These are phyloP conservation scores for Parmales sp. DNA, from an alignment of 108 stramenopile genomes.

Conservation along the genomic window DNA sequence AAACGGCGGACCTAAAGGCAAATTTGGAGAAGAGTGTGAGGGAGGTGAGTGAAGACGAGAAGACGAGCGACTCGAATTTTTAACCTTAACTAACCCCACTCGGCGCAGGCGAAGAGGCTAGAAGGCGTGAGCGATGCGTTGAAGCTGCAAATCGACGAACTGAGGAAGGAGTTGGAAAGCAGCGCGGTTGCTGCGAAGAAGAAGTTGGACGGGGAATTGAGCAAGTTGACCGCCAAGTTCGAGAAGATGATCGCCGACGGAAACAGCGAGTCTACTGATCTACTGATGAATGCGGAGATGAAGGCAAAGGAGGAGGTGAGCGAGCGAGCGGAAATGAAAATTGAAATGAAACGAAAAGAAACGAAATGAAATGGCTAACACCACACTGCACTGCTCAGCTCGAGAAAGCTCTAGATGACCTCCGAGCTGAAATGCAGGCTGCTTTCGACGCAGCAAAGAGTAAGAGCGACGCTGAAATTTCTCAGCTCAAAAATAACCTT, in stretches of 20 bases:
- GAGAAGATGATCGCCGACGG: background rate
- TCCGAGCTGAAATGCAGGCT: background rate
- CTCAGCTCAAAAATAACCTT: background rate
- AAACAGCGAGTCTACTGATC: background rate
- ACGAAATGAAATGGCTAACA: too few relatives aligned
- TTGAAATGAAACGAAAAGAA: too few relatives aligned
- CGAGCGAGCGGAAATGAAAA: too few relatives aligned
- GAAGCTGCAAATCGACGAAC: background rate
- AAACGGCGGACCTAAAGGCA: background rate
- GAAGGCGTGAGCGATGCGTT: background rate
- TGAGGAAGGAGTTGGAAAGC: constrained; percentile 2
- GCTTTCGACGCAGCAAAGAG: background rate
- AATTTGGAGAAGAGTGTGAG: background rate
- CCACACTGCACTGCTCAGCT: too few relatives aligned
- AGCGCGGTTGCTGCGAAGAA: constrained; percentile 3
- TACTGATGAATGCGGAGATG: constrained; percentile 7
- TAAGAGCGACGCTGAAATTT: background rate
- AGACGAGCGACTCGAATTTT: too few relatives aligned
- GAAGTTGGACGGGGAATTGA: background rate
- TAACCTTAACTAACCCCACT: too few relatives aligned
- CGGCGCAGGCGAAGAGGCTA: too few relatives aligned
- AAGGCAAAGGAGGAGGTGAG: background rate
- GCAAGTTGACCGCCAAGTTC: background rate
- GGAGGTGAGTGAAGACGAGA: too few relatives aligned
- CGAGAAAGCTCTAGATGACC: background rate